These are phyloP conservation scores for Wickerhamiella spandovensis DNA, from an alignment of 805 yeast genomes.

Conservation along the genomic window DNA sequence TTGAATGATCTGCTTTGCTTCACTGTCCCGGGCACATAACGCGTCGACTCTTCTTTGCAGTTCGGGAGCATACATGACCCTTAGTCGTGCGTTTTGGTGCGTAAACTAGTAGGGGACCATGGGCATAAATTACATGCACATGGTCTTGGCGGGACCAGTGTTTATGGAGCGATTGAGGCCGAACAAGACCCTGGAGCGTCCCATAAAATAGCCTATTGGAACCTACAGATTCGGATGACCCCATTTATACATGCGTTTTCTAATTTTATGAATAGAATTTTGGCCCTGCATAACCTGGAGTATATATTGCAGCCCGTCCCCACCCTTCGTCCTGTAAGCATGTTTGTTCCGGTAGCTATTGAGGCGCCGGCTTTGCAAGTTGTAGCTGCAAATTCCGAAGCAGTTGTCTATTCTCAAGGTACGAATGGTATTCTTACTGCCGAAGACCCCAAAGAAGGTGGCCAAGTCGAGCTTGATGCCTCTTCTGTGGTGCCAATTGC, in stretches of 20 bases:
- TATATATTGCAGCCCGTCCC: background rate
- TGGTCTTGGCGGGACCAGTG: no score
- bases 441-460: background rate
- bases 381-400: background rate
- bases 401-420: background rate
- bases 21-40: slow-evolving; percentile 1
- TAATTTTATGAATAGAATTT: background rate
- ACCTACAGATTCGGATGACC: background rate
- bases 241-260: background rate
- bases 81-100: background rate
- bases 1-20: slow-evolving; percentile 6
- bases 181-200: background rate
- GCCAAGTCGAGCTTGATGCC: background rate
- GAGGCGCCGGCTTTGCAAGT: background rate
- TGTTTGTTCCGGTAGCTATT: background rate
- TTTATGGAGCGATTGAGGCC: no score
- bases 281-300: background rate
- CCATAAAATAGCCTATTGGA: background rate
- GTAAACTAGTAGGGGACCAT: no score
- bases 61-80: slow-evolving; percentile 5
- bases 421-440: background rate
- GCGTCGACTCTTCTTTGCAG: slow-evolving; percentile 7
- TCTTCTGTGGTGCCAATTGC: background rate
- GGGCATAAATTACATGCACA: background rate
- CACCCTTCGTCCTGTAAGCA: background rate